These are phyloP conservation scores for Blastocystis sp. DNA, from an alignment of 352 stramenopile species.

Conservation along the genomic window DNA sequence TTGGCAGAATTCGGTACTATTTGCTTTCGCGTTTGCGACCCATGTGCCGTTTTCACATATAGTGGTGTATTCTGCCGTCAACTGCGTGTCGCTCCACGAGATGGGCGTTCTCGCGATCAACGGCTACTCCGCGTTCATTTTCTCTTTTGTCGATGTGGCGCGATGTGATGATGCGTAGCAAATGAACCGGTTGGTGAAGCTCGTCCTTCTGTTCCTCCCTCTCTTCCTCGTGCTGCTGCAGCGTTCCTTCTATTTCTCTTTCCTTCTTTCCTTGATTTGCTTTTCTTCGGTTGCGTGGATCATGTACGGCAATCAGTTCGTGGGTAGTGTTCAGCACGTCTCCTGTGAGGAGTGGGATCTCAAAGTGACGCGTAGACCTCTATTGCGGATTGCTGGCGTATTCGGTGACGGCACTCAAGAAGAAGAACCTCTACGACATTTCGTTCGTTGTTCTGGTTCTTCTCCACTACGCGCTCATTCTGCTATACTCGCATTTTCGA, in stretches of 20 bases:
- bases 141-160: neutral
- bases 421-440: neutral
- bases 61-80: neutral
- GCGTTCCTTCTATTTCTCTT: neutral
- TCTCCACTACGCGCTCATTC: neutral
- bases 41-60: neutral
- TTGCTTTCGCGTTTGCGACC: neutral
- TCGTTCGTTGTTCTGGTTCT: neutral
- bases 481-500: neutral
- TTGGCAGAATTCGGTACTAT: neutral
- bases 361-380: neutral
- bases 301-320: neutral
- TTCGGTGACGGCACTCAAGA: neutral
- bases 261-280: neutral
- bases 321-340: conserved; percentile 3
- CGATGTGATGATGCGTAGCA: neutral
- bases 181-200: neutral
- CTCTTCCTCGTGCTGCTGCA: conserved; percentile 2
- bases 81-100: conserved; percentile 11
- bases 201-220: neutral
- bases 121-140: neutral
- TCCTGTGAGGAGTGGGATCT: neutral
- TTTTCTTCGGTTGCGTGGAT: neutral
- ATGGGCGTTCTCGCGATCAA: conserved; percentile 13
- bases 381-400: conserved; percentile 32